phyloP scores from a whole-genome alignment of 192 early-diverging fungal species.

The Coemansia sp. region DNA sequence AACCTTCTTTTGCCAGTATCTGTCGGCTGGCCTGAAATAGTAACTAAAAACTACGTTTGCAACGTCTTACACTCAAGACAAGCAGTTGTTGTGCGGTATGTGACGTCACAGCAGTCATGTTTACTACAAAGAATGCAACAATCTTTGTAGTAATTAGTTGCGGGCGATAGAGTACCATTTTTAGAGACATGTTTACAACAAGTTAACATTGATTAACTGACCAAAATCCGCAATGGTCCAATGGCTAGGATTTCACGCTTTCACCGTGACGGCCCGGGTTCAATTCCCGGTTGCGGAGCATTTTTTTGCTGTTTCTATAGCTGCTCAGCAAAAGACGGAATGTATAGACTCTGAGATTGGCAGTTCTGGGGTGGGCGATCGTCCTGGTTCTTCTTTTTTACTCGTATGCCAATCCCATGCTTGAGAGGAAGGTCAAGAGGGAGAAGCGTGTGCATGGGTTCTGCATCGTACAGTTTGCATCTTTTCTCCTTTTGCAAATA shows the following conservation, averaged over 20 bases:
- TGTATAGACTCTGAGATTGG: neutral
- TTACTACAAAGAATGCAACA: neutral
- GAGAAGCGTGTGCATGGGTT: neutral
- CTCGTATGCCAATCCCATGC: neutral
- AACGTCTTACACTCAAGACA: too few relatives aligned
- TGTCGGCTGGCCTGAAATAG: too few relatives aligned
- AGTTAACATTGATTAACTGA: neutral
- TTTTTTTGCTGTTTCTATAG: conserved; percentile 21
- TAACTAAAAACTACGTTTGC: too few relatives aligned
- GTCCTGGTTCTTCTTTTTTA: conserved; percentile 7
- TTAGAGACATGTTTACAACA: neutral
- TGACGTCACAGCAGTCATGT: neutral
- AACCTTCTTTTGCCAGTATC: too few relatives aligned
- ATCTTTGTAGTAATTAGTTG: neutral
- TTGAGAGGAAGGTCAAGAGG: too few relatives aligned
- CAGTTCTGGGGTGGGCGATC: neutral
- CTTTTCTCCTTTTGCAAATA: neutral
- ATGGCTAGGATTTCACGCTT: conserved; percentile 82
- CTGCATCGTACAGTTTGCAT: neutral
- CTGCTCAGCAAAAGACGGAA: neutral
- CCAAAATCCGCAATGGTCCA: conserved; percentile 69
- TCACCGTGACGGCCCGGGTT: conserved; percentile 84
- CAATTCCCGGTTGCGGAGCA: conserved; percentile 78
- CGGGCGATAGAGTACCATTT: neutral
- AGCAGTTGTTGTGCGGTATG: too few relatives aligned